Percentiles rank a stretch among this genome's conserved stretches.
Conservation (phyloP, 192 early-diverging fungal genomes). For the Gonapodya sp. region DNA sequence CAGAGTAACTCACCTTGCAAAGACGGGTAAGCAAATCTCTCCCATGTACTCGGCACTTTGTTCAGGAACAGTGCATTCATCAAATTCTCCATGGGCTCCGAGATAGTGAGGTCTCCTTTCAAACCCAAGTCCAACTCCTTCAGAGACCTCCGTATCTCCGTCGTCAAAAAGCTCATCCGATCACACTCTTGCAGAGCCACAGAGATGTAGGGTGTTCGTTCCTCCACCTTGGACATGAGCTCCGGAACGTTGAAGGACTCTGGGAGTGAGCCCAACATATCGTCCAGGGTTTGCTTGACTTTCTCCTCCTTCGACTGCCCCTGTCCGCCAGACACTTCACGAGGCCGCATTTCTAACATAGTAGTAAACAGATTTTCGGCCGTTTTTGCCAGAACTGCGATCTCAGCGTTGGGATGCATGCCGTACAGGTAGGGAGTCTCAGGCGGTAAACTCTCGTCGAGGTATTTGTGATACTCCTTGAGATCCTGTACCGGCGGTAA, state of each 20-base stretch:
- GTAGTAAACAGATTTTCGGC: constrained; percentile 58
- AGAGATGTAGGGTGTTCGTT: constrained; percentile 56
- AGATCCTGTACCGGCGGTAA: constrained; percentile 37
- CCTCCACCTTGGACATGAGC: constrained; percentile 50
- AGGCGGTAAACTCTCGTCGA: constrained; percentile 54
- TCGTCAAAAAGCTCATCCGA: constrained; percentile 48
- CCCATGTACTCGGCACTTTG: constrained; percentile 45
- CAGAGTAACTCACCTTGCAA: constrained; percentile 29
- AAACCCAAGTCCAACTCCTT: constrained; percentile 55
- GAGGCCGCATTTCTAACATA: constrained; percentile 57
- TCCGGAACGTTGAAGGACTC: constrained; percentile 52
- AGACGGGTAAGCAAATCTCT: constrained; percentile 53
- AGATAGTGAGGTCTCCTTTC: constrained; percentile 55
- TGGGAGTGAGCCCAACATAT: constrained; percentile 44
- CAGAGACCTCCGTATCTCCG: constrained; percentile 46
- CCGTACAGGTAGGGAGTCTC: constrained; percentile 53
- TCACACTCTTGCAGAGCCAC: constrained; percentile 57
- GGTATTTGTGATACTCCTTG: constrained; percentile 56
- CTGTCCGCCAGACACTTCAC: constrained; percentile 43
- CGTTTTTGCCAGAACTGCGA: constrained; percentile 50
- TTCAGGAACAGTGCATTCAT: constrained; percentile 56
- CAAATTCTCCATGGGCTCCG: constrained; percentile 51
- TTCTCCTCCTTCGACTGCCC: constrained; percentile 54
- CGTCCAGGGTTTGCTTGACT: constrained; percentile 45
- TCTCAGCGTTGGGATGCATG: constrained; percentile 58